Percentiles rank a stretch among this genome's conserved stretches.
Conservation (phyloP, 2,329 filamentous ascomycete species). For the Diaporthe australafricana region DNA sequence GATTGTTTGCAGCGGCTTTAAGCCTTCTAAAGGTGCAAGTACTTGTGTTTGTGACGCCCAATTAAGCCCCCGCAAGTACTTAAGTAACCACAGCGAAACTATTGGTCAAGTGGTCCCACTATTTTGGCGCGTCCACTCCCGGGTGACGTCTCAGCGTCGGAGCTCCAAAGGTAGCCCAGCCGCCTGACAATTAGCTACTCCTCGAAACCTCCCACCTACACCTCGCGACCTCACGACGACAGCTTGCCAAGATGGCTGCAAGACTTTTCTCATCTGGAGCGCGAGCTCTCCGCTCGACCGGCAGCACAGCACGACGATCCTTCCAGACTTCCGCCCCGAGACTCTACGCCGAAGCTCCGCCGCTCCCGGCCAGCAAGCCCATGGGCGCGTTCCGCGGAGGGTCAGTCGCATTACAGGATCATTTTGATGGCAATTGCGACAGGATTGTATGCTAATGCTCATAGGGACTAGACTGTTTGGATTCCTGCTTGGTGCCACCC, state of each 20-base stretch:
- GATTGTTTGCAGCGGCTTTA: not conserved
- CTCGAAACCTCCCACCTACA: slow-evolving; percentile 9
- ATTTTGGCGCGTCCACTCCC: slow-evolving; percentile 1
- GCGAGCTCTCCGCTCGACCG: slow-evolving; percentile 49
- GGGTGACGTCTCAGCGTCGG: slow-evolving; percentile 31
- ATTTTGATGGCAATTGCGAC: not conserved
- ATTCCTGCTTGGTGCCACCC: slow-evolving; percentile 86
- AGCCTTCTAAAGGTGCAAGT: not conserved
- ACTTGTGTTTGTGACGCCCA: not conserved
- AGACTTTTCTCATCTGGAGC: slow-evolving; percentile 55
- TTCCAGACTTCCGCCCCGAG: slow-evolving; percentile 63
- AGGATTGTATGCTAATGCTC: not conserved
- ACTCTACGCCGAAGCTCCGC: slow-evolving; percentile 55
- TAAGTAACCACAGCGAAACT: slow-evolving; percentile 14
- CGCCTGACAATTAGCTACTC: not conserved
- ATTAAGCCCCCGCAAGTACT: not conserved
- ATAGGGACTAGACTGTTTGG: slow-evolving; percentile 78
- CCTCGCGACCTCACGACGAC: slow-evolving; percentile 23
- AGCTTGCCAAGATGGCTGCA: slow-evolving; percentile 56
- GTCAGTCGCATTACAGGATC: slow-evolving; percentile 54
- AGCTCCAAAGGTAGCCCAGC: slow-evolving; percentile 14
- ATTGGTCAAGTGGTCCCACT: slow-evolving; percentile 28
- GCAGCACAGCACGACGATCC: slow-evolving; percentile 48
- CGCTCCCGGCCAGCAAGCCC: slow-evolving; percentile 68
- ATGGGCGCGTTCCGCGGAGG: slow-evolving; percentile 72